phyloP scores from a whole-genome alignment of 352 stramenopile species.

The Pythium myriotylum region DNA sequence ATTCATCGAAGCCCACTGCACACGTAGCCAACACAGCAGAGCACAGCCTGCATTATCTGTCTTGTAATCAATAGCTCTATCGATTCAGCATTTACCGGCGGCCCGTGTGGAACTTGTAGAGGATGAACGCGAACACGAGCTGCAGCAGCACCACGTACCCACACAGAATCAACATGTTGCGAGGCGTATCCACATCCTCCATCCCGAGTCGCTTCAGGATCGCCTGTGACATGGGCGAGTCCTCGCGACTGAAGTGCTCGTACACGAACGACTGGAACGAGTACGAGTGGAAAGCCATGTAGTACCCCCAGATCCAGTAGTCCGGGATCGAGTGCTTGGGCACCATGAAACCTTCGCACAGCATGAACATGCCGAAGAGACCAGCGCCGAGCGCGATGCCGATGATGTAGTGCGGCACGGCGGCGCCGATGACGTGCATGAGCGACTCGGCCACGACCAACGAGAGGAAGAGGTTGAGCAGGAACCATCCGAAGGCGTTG shows the following conservation, averaged over 20 bases:
- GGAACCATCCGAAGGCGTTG: conserved; percentile 39
- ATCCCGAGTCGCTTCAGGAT: conserved; percentile 34
- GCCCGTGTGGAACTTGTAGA: conserved; percentile 66
- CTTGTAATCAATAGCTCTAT: too few species aligned
- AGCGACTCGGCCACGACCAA: conserved; percentile 79
- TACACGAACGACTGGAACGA: conserved; percentile 56
- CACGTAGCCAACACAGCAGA: too few species aligned
- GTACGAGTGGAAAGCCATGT: conserved; percentile 65
- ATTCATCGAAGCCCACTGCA: too few species aligned
- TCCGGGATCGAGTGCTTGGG: conserved; percentile 44
- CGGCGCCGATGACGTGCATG: conserved; percentile 76
- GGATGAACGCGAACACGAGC: conserved; percentile 43
- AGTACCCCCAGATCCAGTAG: conserved; percentile 58
- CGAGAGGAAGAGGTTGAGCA: conserved; percentile 59
- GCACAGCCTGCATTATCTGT: too few species aligned
- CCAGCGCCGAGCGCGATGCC: conserved; percentile 81
- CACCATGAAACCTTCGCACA: conserved; percentile 81
- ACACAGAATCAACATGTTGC: conserved; percentile 36
- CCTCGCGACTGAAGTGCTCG: conserved; percentile 42
- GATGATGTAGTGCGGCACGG: conserved; percentile 87
- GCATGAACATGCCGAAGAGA: conserved; percentile 88
- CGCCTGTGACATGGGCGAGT: neutral
- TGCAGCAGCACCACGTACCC: conserved; percentile 35
- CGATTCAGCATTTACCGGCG: too few species aligned
- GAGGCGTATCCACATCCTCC: conserved; percentile 29